Conservation (phyloP, 2,329 filamentous ascomycete genomes). For the Colletotrichum sp. region DNA sequence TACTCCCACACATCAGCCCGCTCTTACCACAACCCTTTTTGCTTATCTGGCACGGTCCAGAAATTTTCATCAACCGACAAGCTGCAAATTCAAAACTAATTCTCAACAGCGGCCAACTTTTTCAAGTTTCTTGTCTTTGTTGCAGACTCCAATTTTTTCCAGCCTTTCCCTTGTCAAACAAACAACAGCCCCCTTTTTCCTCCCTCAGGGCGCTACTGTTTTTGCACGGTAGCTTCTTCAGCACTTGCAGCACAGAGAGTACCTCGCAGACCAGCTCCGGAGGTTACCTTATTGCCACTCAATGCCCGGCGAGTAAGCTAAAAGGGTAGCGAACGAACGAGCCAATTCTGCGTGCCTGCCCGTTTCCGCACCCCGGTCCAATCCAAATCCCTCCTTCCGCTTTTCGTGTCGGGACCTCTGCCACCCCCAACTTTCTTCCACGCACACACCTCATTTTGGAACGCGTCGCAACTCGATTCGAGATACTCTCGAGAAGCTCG, state of each 20-base stretch:
- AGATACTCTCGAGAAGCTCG: neutral
- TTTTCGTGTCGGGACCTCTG: constrained; percentile 19
- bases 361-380: constrained; percentile 12
- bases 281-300: constrained; percentile 17
- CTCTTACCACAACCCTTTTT: neutral
- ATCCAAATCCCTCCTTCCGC: constrained; percentile 10
- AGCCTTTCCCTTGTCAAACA: neutral
- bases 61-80: neutral
- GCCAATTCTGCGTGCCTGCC: constrained; percentile 17
- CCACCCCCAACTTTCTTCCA: constrained; percentile 10
- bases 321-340: constrained; percentile 13
- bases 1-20: neutral
- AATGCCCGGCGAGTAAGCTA: constrained; percentile 19
- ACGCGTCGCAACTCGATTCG: constrained; percentile 20
- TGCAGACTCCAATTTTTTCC: neutral
- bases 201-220: neutral
- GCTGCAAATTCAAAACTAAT: neutral
- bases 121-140: neutral
- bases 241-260: neutral
- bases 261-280: neutral
- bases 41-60: neutral
- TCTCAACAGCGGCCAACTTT: neutral
- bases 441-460: constrained; percentile 10
- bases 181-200: neutral
- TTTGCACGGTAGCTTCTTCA: neutral